Evolutionary conservation across 2,329 filamentous ascomycete genomes (phyloP).

Genomic region (Trichoderma endophyticum): DNA sequence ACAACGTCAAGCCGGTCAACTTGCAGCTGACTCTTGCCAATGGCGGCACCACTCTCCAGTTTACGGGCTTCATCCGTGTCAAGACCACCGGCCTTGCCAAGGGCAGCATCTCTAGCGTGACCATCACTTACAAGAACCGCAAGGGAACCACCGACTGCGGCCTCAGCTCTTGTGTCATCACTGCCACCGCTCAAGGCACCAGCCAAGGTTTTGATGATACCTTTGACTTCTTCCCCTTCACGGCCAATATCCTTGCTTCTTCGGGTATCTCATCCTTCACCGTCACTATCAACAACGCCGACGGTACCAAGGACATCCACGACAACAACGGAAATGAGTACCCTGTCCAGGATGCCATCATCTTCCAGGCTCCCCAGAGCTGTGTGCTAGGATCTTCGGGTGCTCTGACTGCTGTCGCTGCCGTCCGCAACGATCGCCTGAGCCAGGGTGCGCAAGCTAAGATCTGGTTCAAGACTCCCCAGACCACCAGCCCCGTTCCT

Average conservation of each 20-base stretch:
- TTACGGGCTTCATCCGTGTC: conserved; percentile 56
- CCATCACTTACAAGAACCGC: conserved; percentile 55
- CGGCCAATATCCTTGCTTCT: conserved; percentile 51
- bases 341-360: conserved; percentile 51
- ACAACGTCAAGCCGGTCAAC: conserved; percentile 57
- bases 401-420: conserved; percentile 43
- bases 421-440: conserved; percentile 48
- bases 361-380: conserved; percentile 56
- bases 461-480: conserved; percentile 44
- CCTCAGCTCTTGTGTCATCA: conserved; percentile 41
- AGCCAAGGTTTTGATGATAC: conserved; percentile 58
- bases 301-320: conserved; percentile 44
- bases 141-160: conserved; percentile 47
- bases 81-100: conserved; percentile 47
- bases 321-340: conserved; percentile 59
- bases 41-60: conserved; percentile 45
- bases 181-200: conserved; percentile 43
- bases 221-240: conserved; percentile 53
- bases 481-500: conserved; percentile 42
- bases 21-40: conserved; percentile 53
- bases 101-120: conserved; percentile 44
- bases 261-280: conserved; percentile 61
- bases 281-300: conserved; percentile 47
- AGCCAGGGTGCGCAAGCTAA: conserved; percentile 40
- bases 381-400: conserved; percentile 47